Percentiles rank a stretch among this genome's conserved stretches.
Evolutionary conservation across 78 protist genomes (phyloP).

Genomic region (Andalucia godoyi): DNA sequence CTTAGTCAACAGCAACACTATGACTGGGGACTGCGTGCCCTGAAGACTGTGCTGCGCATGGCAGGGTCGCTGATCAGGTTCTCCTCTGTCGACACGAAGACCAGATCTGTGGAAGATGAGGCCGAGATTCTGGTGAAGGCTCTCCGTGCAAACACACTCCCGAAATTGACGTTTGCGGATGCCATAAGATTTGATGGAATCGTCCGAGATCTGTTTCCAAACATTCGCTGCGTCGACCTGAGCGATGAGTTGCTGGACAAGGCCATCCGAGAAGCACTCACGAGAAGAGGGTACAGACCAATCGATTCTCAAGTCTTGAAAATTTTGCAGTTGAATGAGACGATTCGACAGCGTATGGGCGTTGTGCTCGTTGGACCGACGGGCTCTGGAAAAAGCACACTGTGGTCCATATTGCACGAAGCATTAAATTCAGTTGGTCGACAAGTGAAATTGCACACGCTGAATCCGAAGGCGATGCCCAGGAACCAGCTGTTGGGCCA

Average conservation of each 20-base stretch:
- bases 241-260: neutral
- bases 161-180: slow-evolving; percentile 60
- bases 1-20: slow-evolving; percentile 73
- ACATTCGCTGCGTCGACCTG: neutral
- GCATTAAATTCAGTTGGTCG: slow-evolving; percentile 24
- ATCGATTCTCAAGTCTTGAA: slow-evolving; percentile 33
- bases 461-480: slow-evolving; percentile 84
- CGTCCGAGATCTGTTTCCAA: slow-evolving; percentile 49
- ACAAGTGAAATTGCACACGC: slow-evolving; percentile 11
- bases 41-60: slow-evolving; percentile 56
- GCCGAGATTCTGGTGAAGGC: slow-evolving; percentile 36
- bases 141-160: slow-evolving; percentile 62
- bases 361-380: slow-evolving; percentile 73
- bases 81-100: neutral
- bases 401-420: slow-evolving; percentile 31
- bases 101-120: neutral
- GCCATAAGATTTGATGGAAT: slow-evolving; percentile 38
- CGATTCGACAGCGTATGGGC: slow-evolving; percentile 64
- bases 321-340: slow-evolving; percentile 65
- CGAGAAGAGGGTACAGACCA: slow-evolving; percentile 1
- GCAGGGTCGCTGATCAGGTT: slow-evolving; percentile 8
- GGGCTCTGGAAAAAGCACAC: slow-evolving; percentile 72
- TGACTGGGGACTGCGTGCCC: slow-evolving; percentile 86
- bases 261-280: slow-evolving; percentile 13
- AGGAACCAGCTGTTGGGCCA: slow-evolving; percentile 63